Conservation (phyloP, 2,329 filamentous ascomycete genomes). For the Xylariaceae sp. region DNA sequence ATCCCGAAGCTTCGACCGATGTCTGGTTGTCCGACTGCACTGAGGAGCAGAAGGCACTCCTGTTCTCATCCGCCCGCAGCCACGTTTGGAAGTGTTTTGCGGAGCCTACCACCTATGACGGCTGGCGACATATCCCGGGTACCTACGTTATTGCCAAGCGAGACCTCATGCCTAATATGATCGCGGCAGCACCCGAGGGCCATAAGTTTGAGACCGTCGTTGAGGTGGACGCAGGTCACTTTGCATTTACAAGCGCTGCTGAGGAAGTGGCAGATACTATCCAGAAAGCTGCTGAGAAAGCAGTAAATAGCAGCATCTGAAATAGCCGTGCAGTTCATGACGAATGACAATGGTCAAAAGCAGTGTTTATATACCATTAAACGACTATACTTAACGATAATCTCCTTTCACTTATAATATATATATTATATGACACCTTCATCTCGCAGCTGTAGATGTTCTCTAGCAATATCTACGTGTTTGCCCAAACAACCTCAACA, state of each 20-base stretch:
- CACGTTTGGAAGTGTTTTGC: slow-evolving; percentile 23
- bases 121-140: slow-evolving; percentile 24
- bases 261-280: slow-evolving; percentile 22
- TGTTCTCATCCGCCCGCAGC: slow-evolving; percentile 11
- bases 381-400: no score
- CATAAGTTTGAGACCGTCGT: slow-evolving; percentile 28
- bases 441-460: no score
- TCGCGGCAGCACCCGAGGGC: slow-evolving; percentile 20
- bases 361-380: no score
- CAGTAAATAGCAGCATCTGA: not conserved
- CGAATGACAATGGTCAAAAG: no score
- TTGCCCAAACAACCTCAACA: no score
- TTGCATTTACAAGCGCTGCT: slow-evolving; percentile 21
- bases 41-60: slow-evolving; percentile 16
- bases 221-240: slow-evolving; percentile 26
- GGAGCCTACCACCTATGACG: slow-evolving; percentile 18
- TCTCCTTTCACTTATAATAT: no score
- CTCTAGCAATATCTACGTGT: no score
- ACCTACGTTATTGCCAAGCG: slow-evolving; percentile 22
- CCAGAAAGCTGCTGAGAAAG: slow-evolving; percentile 18
- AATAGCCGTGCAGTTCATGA: no score
- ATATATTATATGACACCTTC: no score
- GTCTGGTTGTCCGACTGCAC: slow-evolving; percentile 12
- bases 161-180: slow-evolving; percentile 25
- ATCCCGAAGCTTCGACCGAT: slow-evolving; percentile 8